Evolutionary conservation across 768 basidiomycete species (phyloP), one percentile per base, ranked within the genome.

Genomic region (Pilatotrama ljubarskyi): DNA sequence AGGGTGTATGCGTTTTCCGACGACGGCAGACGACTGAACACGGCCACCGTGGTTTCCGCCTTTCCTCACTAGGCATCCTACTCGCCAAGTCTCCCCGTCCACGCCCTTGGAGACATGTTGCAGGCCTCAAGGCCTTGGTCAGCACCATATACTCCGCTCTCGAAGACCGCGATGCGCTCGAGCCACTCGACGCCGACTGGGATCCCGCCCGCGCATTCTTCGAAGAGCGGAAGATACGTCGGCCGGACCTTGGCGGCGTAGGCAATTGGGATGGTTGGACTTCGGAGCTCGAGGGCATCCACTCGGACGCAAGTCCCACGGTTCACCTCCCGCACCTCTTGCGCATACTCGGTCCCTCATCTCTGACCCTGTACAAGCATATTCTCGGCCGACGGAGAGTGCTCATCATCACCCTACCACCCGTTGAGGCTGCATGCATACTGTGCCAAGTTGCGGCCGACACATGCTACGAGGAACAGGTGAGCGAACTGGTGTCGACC

Each of bases 331-430:
- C 91, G 0, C 88, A 91, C 59, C 75, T 93, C 20, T 74, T 93
- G 26, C 85, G 86, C 26, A 85, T 92, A 52, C 77, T 94, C 24
- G 92, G 92, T 0, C 90, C 91, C 0, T 90, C 90, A 1, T 83
- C 84, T 0, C 73, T 93, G 36, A 93, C 90, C 0, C 72, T 93
- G 2, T 91, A 90, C 75, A 92, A 92, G 67, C 84, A 92, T 65
- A 82, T 91, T 15, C 78, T 93, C 5, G 86, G 86, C 0, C 81
- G 91, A 6, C 83, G 80, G 52, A 79, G 92, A 15, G 82, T 93
- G n/a, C 75, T 94, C 37, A 86, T 94, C 35, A 90, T 90, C 69
- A 90, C 91, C 0, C 75, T 84, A 1, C 90, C 91, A 0, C 88
- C 91, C 0, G 89, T 93, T 13, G 89, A 93, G 68, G 83, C 84